Evolutionary conservation across 192 early-diverging fungal genomes (phyloP).

Genomic region (Chytriomyces sp.): DNA sequence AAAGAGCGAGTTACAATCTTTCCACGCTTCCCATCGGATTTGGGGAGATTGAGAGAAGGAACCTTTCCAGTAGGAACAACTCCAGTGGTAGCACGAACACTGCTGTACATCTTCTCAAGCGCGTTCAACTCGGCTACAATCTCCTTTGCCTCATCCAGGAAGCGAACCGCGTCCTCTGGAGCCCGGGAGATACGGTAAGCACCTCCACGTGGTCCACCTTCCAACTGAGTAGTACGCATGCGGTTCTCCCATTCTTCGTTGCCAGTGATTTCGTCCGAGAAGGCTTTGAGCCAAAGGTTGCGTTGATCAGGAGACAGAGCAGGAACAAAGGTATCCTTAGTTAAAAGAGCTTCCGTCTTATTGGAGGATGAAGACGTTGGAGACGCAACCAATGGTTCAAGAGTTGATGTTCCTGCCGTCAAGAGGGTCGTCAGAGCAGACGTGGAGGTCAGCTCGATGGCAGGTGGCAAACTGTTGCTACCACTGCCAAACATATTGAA

Average conservation of each 20-base stretch:
- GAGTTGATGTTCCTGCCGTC: not conserved
- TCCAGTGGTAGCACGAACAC: not conserved
- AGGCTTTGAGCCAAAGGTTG: constrained; percentile 27
- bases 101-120: not conserved
- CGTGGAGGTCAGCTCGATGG: not conserved
- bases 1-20: not conserved
- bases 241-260: constrained; percentile 49
- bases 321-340: not conserved
- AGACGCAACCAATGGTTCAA: not conserved
- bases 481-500: not conserved
- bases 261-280: constrained; percentile 40
- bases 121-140: constrained; percentile 26
- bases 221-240: constrained; percentile 51
- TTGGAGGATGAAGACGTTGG: not conserved
- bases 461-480: not conserved
- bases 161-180: constrained; percentile 47
- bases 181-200: constrained; percentile 44
- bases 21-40: not conserved
- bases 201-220: constrained; percentile 50
- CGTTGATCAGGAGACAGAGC: not conserved
- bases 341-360: no score
- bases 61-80: not conserved
- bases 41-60: not conserved
- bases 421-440: not conserved
- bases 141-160: constrained; percentile 43